phyloP scores from a whole-genome alignment of 371 early-diverging fungal genomes.

The Gilbertella persicaria region DNA sequence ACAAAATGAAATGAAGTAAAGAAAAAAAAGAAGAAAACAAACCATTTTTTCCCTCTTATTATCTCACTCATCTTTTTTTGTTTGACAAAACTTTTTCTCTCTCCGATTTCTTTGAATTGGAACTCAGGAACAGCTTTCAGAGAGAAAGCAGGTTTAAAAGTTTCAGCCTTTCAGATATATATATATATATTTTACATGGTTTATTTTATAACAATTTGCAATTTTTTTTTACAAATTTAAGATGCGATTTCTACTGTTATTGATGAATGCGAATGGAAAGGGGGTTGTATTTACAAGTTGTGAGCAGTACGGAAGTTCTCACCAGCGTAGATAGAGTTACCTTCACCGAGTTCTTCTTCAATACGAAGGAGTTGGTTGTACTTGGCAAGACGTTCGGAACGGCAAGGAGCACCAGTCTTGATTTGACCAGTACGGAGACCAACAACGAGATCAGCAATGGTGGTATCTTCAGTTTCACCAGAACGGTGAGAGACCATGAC shows the following conservation, averaged over 20 bases:
- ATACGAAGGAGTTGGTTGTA: constrained; percentile 98
- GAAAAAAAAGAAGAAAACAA: neutral
- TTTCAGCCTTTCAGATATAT: too few relatives aligned
- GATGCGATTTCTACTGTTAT: neutral
- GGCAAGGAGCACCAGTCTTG: constrained; percentile 99
- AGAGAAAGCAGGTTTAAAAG: too few relatives aligned
- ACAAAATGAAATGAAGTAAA: neutral
- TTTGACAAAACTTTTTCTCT: neutral
- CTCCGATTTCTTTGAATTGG: neutral
- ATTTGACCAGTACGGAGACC: constrained; percentile 98
- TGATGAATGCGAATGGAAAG: neutral
- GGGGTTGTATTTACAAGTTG: constrained; percentile 49
- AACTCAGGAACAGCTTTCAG: too few relatives aligned
- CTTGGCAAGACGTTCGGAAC: constrained; percentile 97
- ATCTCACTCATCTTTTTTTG: neutral
- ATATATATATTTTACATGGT: too few relatives aligned
- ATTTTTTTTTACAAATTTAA: neutral
- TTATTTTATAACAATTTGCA: too few relatives aligned
- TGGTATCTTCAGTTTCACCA: constrained; percentile 99
- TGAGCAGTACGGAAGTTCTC: constrained; percentile 88
- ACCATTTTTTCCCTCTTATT: neutral
- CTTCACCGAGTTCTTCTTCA: constrained; percentile 82
- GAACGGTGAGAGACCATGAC: constrained; percentile 99
- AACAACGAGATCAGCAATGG: constrained; percentile 98
- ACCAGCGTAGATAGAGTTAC: constrained; percentile 89